These are phyloP conservation scores for Kodamaea derodonti DNA, from an alignment of 1,139 yeast genomes.

Conservation along the genomic window DNA sequence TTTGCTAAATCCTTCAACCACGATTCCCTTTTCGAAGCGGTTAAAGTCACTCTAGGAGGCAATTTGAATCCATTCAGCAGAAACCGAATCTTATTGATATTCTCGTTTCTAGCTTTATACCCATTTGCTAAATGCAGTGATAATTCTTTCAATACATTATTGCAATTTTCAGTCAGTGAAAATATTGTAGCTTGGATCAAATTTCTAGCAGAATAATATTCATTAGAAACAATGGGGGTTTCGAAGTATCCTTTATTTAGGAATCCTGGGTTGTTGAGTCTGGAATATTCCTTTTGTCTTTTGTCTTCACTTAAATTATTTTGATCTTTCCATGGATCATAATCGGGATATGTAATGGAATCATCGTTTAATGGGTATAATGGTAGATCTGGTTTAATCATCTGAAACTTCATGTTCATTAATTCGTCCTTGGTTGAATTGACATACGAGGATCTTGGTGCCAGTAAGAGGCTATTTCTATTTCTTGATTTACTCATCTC, in stretches of 20 bases:
- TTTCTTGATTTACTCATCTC: conserved; percentile 37
- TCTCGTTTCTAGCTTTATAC: conserved; percentile 57
- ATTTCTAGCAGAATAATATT: conserved; percentile 51
- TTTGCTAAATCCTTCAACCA: conserved; percentile 84
- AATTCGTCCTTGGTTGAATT: conserved; percentile 33
- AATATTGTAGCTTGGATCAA: conserved; percentile 43
- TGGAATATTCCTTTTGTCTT: conserved; percentile 22
- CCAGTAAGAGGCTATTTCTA: conserved; percentile 33
- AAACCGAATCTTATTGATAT: conserved; percentile 55
- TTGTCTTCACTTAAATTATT: conserved; percentile 42
- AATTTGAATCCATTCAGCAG: conserved; percentile 59
- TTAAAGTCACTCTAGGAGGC: conserved; percentile 84
- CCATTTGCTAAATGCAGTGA: conserved; percentile 59
- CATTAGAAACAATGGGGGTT: conserved; percentile 55
- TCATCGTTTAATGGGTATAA: conserved; percentile 35
- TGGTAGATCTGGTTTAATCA: conserved; percentile 33
- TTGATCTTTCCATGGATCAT: conserved; percentile 71
- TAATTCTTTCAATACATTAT: conserved; percentile 35
- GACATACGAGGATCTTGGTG: conserved; percentile 25
- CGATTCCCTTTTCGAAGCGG: conserved; percentile 77
- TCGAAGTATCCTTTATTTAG: conserved; percentile 46
- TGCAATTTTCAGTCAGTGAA: conserved; percentile 36
- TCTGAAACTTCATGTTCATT: conserved; percentile 31
- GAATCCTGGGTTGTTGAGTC: conserved; percentile 29
- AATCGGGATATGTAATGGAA: conserved; percentile 58